Evolutionary conservation across 2,329 filamentous ascomycete species (phyloP).

Genomic region (Ophiobolus disseminans): DNA sequence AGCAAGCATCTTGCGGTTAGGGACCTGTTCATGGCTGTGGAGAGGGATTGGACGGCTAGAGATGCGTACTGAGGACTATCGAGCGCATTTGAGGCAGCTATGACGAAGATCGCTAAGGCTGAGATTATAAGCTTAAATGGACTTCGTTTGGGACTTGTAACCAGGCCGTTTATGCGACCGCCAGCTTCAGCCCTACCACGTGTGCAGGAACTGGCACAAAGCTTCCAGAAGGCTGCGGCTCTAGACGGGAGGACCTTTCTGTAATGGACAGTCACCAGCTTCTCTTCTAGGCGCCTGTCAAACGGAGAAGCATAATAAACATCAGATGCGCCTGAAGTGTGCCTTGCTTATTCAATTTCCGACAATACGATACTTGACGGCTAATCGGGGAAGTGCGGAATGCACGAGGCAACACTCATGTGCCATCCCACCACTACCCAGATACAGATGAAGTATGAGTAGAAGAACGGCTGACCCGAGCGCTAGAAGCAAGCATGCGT

Average conservation of each 20-base stretch:
- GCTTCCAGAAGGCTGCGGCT: too few relatives aligned
- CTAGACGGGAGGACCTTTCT: too few relatives aligned
- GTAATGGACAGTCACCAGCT: too few relatives aligned
- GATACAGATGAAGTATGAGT: background rate
- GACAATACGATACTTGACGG: too few relatives aligned
- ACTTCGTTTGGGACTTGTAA: background rate
- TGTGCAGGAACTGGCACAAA: background rate
- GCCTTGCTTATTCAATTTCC: conserved; percentile 1
- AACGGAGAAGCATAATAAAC: background rate
- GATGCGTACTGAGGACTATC: conserved; percentile 14
- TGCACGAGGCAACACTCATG: too few relatives aligned
- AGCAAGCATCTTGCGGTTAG: conserved; percentile 40
- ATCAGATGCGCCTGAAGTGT: background rate
- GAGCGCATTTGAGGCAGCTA: conserved; percentile 3
- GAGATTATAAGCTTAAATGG: background rate
- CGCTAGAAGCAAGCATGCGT: conserved; percentile 6
- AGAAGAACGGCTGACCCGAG: conserved; percentile 4
- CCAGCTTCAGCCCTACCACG: background rate
- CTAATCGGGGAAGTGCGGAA: too few relatives aligned
- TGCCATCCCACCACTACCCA: conserved; percentile 2
- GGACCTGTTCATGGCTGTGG: conserved; percentile 51
- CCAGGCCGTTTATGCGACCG: conserved; percentile 1
- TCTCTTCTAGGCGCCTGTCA: too few relatives aligned
- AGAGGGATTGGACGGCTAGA: conserved; percentile 46
- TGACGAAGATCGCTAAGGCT: background rate